Conservation (phyloP, 768 basidiomycete genomes). For the Leccinum pellstonianum region DNA sequence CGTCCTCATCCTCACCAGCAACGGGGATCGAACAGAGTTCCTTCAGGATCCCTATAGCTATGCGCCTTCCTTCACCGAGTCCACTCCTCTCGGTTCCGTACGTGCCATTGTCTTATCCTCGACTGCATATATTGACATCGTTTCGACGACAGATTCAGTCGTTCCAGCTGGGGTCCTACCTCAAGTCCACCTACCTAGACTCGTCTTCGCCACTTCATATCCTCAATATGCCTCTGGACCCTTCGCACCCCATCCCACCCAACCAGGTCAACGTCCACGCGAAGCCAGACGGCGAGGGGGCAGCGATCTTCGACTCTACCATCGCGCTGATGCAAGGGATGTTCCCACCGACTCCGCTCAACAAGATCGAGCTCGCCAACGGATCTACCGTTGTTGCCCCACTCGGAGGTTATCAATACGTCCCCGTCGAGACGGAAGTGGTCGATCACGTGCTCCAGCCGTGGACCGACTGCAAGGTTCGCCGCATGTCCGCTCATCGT, state of each 20-base stretch:
- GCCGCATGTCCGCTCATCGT: slow-evolving; percentile 15
- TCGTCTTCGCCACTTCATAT: slow-evolving; percentile 66
- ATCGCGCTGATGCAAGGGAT: slow-evolving; percentile 81
- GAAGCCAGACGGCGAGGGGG: slow-evolving; percentile 79
- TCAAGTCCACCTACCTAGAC: slow-evolving; percentile 68
- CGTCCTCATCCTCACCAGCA: slow-evolving; percentile 73
- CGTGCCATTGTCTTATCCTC: slow-evolving; percentile 16
- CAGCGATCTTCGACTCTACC: slow-evolving; percentile 79
- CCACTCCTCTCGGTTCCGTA: slow-evolving; percentile 77
- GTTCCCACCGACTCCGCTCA: slow-evolving; percentile 71
- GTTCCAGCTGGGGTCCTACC: slow-evolving; percentile 56
- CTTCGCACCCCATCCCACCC: slow-evolving; percentile 55
- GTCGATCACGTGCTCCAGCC: slow-evolving; percentile 80
- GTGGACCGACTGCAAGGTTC: slow-evolving; percentile 64
- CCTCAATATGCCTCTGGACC: slow-evolving; percentile 62
- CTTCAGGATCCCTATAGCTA: slow-evolving; percentile 73
- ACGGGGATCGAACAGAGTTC: slow-evolving; percentile 69
- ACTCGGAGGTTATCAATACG: slow-evolving; percentile 84
- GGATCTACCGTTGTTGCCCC: slow-evolving; percentile 69
- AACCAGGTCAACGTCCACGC: slow-evolving; percentile 71
- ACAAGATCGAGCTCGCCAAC: slow-evolving; percentile 75
- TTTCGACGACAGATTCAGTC: slow-evolving; percentile 55
- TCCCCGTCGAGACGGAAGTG: slow-evolving; percentile 63
- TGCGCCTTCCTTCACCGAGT: slow-evolving; percentile 58
- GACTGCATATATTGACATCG: slow-evolving; percentile 6